Evolutionary conservation across 441 rosid species (phyloP).

Genomic region (Gossypium trilobum): DNA sequence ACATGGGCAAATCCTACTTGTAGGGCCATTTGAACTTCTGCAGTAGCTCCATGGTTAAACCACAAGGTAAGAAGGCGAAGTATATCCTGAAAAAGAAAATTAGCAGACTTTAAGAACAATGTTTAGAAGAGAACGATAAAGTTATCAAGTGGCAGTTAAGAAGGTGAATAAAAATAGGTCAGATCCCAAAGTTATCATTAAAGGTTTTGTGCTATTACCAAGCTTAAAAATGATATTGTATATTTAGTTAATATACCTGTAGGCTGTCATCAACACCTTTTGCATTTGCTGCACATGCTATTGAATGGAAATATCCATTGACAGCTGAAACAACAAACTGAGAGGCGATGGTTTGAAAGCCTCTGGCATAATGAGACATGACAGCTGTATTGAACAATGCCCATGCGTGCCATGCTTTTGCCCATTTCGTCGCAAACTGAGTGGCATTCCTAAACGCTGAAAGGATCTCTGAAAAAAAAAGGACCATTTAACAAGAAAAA

Average conservation of each 20-base stretch:
- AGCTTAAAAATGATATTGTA: neutral
- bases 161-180: neutral
- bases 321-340: constrained; percentile 90
- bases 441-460: constrained; percentile 74
- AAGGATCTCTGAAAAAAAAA: constrained; percentile 56
- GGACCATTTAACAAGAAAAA: constrained; percentile 12
- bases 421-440: constrained; percentile 77
- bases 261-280: constrained; percentile 98
- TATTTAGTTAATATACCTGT: constrained; percentile 48
- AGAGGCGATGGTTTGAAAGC: constrained; percentile 53
- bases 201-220: neutral
- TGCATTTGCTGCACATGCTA: constrained; percentile 86
- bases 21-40: constrained; percentile 85
- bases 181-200: neutral
- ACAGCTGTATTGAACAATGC: constrained; percentile 97
- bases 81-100: constrained; percentile 69
- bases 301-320: constrained; percentile 95
- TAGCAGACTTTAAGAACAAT: neutral
- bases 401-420: constrained; percentile 98
- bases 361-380: constrained; percentile 90
- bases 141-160: neutral
- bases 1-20: constrained; percentile 81
- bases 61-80: constrained; percentile 97
- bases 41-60: constrained; percentile 98
- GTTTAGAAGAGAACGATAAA: neutral